phyloP scores from a whole-genome alignment of 371 early-diverging fungal species.

The Gilbertella persicaria region DNA sequence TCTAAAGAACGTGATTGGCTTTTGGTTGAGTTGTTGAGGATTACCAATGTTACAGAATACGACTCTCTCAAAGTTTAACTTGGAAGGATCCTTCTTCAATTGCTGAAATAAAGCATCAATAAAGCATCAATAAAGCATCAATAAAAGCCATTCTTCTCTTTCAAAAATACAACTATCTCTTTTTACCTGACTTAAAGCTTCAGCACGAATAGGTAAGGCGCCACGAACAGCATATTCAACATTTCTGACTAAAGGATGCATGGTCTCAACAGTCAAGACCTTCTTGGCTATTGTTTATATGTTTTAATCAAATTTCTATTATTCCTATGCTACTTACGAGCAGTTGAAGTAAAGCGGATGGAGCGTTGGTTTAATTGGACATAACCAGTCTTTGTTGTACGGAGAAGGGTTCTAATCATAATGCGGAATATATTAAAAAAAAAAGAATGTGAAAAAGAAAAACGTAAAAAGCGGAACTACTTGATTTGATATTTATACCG shows the following conservation, averaged over 20 bases:
- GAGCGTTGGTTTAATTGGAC: conserved; percentile 9
- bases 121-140: background rate
- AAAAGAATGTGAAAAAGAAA: background rate
- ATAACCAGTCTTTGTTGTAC: conserved; percentile 7
- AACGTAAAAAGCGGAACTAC: too few species aligned
- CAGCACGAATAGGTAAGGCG: conserved; percentile 93
- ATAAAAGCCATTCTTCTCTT: background rate
- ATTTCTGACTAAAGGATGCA: conserved; percentile 73
- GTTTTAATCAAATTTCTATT: background rate
- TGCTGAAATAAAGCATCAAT: conserved; percentile 13
- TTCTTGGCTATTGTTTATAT: conserved; percentile 13
- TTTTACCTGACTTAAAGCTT: conserved; percentile 75
- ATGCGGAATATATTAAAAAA: background rate
- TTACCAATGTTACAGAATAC: conserved; percentile 97
- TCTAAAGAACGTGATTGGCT: conserved; percentile 96
- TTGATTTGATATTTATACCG: too few species aligned
- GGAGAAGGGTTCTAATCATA: conserved; percentile 20
- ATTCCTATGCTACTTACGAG: conserved; percentile 4
- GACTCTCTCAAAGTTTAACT: conserved; percentile 75
- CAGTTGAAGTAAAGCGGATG: conserved; percentile 9
- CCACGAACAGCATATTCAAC: conserved; percentile 98
- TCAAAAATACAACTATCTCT: too few species aligned
- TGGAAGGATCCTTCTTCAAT: conserved; percentile 32
- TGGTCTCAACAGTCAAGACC: conserved; percentile 54
- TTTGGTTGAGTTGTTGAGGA: conserved; percentile 94